These are phyloP conservation scores for Leishmania tarentolae DNA, from an alignment of 208 protist genomes.

Conservation along the genomic window DNA sequence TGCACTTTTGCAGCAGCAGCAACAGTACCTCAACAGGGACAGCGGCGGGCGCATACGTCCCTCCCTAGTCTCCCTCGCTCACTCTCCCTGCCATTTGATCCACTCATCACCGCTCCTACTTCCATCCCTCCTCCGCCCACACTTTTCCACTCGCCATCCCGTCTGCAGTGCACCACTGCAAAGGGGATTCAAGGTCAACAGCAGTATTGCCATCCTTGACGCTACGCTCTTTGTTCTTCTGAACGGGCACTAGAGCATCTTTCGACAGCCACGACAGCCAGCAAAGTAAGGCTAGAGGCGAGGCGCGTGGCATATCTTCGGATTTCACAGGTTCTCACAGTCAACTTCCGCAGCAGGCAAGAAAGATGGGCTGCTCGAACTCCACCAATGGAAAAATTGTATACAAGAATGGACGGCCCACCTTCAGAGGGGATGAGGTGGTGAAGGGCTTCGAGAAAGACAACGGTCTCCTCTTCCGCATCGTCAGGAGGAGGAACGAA, in stretches of 20 bases:
- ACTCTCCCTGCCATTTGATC: not conserved
- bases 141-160: not conserved
- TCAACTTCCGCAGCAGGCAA: not conserved
- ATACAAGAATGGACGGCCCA: slow-evolving; percentile 68
- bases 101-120: not conserved
- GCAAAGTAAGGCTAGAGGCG: not conserved
- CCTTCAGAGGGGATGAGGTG: slow-evolving; percentile 57
- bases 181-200: not conserved
- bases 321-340: not conserved
- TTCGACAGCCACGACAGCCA: not conserved
- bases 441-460: slow-evolving; percentile 75
- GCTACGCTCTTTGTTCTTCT: not conserved
- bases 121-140: not conserved
- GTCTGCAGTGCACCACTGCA: not conserved
- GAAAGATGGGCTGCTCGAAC: slow-evolving; percentile 57
- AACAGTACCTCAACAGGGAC: not conserved
- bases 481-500: slow-evolving; percentile 54
- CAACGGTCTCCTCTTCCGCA: slow-evolving; percentile 79
- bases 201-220: not conserved
- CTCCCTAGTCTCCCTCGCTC: not conserved
- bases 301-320: not conserved
- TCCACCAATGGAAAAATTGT: slow-evolving; percentile 15
- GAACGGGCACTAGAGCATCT: not conserved
- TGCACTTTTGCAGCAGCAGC: not conserved
- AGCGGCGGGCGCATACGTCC: not conserved